Evolutionary conservation across 257 asterid species (phyloP).

Genomic region (Scutellaria minor): DNA sequence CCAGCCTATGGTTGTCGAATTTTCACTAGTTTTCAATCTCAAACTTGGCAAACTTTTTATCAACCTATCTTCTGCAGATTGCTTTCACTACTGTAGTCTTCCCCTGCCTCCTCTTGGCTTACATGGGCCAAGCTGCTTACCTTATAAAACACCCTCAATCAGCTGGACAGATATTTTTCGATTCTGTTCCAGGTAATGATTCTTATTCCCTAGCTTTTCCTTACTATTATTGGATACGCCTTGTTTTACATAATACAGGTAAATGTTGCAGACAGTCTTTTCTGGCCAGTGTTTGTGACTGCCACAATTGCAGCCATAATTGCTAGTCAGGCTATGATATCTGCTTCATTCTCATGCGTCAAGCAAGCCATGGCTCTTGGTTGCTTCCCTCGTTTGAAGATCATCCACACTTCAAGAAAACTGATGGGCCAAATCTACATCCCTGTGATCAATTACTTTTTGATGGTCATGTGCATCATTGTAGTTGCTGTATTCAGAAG

Average conservation of each 20-base stretch:
- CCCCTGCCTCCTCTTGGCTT: constrained; percentile 94
- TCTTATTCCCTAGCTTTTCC: background rate
- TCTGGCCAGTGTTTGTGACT: constrained; percentile 87
- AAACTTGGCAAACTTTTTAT: background rate
- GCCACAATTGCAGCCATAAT: constrained; percentile 94
- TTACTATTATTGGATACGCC: background rate
- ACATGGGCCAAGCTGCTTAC: constrained; percentile 98
- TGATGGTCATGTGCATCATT: constrained; percentile 91
- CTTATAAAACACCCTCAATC: constrained; percentile 72
- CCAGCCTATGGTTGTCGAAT: background rate
- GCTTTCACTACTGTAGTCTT: constrained; percentile 85
- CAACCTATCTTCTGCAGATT: constrained; percentile 52
- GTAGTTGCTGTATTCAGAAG: constrained; percentile 89
- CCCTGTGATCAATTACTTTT: constrained; percentile 88
- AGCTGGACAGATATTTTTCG: constrained; percentile 64
- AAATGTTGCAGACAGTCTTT: constrained; percentile 59
- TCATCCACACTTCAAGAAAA: constrained; percentile 88
- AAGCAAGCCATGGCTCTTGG: constrained; percentile 98
- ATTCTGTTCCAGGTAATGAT: constrained; percentile 81
- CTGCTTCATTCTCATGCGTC: constrained; percentile 94
- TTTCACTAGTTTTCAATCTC: background rate
- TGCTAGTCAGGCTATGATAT: constrained; percentile 99
- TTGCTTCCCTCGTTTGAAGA: constrained; percentile 93
- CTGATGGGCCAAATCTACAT: constrained; percentile 94
- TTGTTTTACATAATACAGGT: constrained; percentile 34